phyloP scores from a whole-genome alignment of 1,139 yeast species.

The Kodamaea sp. region DNA sequence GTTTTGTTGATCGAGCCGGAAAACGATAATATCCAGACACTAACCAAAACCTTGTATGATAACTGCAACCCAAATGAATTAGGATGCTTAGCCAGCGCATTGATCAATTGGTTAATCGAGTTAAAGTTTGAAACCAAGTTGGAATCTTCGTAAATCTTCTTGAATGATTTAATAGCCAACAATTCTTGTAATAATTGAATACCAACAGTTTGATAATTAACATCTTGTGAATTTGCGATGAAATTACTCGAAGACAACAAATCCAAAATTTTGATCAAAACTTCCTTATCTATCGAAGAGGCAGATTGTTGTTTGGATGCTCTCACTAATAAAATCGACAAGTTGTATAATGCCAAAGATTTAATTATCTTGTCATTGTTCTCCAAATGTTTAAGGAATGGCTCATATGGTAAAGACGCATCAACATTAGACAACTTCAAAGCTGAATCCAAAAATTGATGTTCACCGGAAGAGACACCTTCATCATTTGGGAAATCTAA shows the following conservation, averaged over 20 bases:
- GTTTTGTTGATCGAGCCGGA: constrained; percentile 51
- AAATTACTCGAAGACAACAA: constrained; percentile 38
- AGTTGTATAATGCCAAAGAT: constrained; percentile 44
- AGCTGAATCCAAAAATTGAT: constrained; percentile 43
- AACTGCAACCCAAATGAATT: constrained; percentile 71
- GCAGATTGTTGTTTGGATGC: constrained; percentile 16
- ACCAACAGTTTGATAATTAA: constrained; percentile 59
- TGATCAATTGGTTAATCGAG: constrained; percentile 40
- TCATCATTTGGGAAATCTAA: constrained; percentile 34
- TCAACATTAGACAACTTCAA: constrained; percentile 45
- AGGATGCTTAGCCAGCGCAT: constrained; percentile 34
- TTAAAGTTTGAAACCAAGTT: constrained; percentile 52
- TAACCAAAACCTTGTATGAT: constrained; percentile 73
- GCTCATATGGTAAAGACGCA: constrained; percentile 51
- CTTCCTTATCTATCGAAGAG: constrained; percentile 26
- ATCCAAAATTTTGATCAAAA: constrained; percentile 41
- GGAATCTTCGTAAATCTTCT: constrained; percentile 54
- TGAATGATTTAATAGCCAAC: constrained; percentile 54
- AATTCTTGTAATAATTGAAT: constrained; percentile 66
- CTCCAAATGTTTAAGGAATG: constrained; percentile 51
- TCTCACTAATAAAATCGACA: constrained; percentile 35
- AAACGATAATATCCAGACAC: constrained; percentile 84
- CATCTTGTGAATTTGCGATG: constrained; percentile 44
- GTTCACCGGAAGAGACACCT: constrained; percentile 8
- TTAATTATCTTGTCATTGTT: constrained; percentile 46